Conservation (phyloP, 768 basidiomycete genomes). For the Lepiota subincarnata region DNA sequence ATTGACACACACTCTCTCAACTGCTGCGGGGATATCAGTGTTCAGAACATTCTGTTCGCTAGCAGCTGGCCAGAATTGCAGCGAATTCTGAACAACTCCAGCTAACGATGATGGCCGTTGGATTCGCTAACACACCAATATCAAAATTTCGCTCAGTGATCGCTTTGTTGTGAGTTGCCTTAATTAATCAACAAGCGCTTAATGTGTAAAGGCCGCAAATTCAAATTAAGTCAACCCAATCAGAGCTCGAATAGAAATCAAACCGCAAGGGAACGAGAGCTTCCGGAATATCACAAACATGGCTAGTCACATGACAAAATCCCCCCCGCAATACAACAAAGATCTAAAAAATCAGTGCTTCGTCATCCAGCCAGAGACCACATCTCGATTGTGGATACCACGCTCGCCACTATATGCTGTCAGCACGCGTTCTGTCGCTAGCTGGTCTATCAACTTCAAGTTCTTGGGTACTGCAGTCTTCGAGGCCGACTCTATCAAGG, state of each 20-base stretch:
- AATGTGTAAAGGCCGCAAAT: too few species aligned
- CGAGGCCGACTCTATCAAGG: constrained; percentile 46
- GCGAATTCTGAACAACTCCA: too few species aligned
- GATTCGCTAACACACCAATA: too few species aligned
- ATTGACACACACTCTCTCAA: too few species aligned
- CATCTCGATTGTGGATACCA: constrained; percentile 36
- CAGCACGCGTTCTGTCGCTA: constrained; percentile 68
- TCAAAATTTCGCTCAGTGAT: too few species aligned
- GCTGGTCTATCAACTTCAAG: constrained; percentile 57
- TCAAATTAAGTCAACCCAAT: too few species aligned
- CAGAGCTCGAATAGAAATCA: not conserved
- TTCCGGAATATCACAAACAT: not conserved
- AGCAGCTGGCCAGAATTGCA: too few species aligned
- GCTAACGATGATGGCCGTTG: too few species aligned
- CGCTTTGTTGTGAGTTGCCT: too few species aligned
- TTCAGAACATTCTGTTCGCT: too few species aligned
- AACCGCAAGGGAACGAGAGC: not conserved
- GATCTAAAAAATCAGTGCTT: constrained; percentile 14
- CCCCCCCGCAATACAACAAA: not conserved
- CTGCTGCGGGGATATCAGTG: too few species aligned
- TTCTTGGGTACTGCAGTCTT: constrained; percentile 55
- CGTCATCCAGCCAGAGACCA: constrained; percentile 44
- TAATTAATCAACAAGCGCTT: too few species aligned
- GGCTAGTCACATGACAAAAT: not conserved
- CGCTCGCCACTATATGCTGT: constrained; percentile 53